A percentile compares a stretch with the other conserved stretches of the same genome.
These are phyloP conservation scores for Fusarium proliferatum DNA, from an alignment of 2,329 filamentous ascomycete species.

Conservation along the genomic window DNA sequence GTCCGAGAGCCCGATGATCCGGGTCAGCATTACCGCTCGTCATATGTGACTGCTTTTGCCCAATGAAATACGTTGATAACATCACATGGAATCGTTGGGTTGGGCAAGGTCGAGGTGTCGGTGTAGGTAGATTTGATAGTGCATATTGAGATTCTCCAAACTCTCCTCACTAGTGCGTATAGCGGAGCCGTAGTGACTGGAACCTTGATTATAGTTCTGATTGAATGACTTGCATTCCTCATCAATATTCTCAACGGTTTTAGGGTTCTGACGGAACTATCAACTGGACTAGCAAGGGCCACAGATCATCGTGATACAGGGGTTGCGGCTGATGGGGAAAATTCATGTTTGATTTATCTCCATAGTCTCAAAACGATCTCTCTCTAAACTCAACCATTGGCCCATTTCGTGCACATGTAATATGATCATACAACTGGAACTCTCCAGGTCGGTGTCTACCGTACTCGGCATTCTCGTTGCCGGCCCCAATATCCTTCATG, in stretches of 20 bases:
- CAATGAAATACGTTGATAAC: background rate
- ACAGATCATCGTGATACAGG: background rate
- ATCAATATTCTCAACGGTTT: background rate
- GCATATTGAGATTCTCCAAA: background rate
- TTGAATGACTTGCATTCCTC: background rate
- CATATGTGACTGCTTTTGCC: background rate
- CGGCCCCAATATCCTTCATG: constrained; percentile 2
- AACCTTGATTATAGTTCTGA: background rate
- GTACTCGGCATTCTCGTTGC: background rate
- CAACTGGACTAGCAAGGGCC: background rate
- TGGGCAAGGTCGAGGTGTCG: background rate
- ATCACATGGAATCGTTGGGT: background rate
- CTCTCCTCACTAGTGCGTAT: background rate
- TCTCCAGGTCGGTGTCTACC: background rate
- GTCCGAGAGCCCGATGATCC: background rate
- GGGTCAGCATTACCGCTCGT: background rate
- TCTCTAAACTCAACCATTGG: constrained; percentile 4
- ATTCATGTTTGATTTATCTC: background rate
- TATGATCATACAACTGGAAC: constrained; percentile 1
- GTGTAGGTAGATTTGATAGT: background rate
- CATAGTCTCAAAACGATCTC: background rate
- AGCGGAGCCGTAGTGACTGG: background rate
- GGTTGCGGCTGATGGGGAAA: background rate
- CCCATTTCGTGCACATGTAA: background rate
- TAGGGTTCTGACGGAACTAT: background rate